Evolutionary conservation across 345 rosid genomes (phyloP), one percentile per base, ranked within the genome.

Genomic region (Citrus australasica): DNA sequence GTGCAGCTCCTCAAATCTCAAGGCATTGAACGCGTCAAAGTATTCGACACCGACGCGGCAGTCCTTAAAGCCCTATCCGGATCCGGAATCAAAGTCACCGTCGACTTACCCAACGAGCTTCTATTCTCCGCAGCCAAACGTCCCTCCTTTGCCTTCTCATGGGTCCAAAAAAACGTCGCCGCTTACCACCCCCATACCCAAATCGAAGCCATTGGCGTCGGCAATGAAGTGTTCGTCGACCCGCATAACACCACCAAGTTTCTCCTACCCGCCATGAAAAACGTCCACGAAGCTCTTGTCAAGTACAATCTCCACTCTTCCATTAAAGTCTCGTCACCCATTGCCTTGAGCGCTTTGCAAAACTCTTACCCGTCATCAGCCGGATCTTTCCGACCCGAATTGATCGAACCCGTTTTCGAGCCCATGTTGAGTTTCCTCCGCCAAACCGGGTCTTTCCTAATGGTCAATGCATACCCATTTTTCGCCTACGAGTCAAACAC

Each of bases 191-290:
- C 95, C 0, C 73, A 80, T 10, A 96, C 99, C 25, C 83, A 88
- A 69, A 91, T 96, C 84, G 98, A 92, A 85, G 91, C 97, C 82
- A 89, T 96, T 33, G 99, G 94, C 9, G 97, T 92, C 0, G 99
- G 99, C 0, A 96, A 96, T 70, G 99, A 96, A 79, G 99, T 96
- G 5, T 93, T 95, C 71, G 98, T 90, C 2, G 99, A 96, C 75
- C 70, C 97, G 8, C 92, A 83, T 79, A 90, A 92, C 85, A 89
- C 92, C 6, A 96, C 99, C 63, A 81, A 68, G 48, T 94, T 75
- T 83, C 89, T 96, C 67, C 62, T 96, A 11, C 89, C 85, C 3
- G 99, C 99, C 59, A 92, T 96, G 98, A 87, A 82, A 81, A 96
- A 96, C 69, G 81, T 96, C 71, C 99, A 96, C 79, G 73, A 85